Conservation (phyloP, 805 yeast genomes). For the Cyberlindnera maclurae region DNA sequence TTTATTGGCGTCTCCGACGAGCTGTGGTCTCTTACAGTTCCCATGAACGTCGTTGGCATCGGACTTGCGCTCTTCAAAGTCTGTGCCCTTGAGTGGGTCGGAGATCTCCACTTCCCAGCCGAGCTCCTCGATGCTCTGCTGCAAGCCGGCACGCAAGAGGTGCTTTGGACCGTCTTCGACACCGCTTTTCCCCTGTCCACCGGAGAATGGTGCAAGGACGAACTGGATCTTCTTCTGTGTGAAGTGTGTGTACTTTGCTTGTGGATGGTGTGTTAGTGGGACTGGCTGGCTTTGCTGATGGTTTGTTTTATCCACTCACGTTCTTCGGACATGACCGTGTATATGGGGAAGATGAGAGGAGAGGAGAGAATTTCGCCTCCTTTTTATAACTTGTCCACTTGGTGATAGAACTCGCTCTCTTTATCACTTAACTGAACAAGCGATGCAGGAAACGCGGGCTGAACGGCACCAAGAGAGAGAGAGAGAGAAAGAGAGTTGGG, state of each 20-base stretch:
- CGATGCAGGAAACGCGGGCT: no score
- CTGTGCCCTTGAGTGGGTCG: constrained; percentile 46
- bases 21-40: constrained; percentile 61
- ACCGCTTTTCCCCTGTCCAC: constrained; percentile 92
- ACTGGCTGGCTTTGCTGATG: not conserved
- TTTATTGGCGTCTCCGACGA: constrained; percentile 70
- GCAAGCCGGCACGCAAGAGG: constrained; percentile 65
- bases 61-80: constrained; percentile 35
- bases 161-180: constrained; percentile 92
- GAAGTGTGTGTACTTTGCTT: constrained; percentile 43
- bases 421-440: constrained; percentile 22
- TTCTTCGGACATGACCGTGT: not conserved
- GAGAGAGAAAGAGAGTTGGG: not conserved
- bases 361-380: not conserved
- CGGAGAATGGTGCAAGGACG: constrained; percentile 87
- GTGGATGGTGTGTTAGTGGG: not conserved
- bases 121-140: constrained; percentile 50
- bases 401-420: constrained; percentile 21
- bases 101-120: constrained; percentile 62
- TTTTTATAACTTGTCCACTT: constrained; percentile 6
- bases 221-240: constrained; percentile 54
- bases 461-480: no score
- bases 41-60: constrained; percentile 44
- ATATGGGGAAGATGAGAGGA: no score
- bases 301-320: constrained; percentile 1